These are phyloP conservation scores for Adansonia digitata DNA, from an alignment of 345 rosid genomes.

Conservation along the genomic window DNA sequence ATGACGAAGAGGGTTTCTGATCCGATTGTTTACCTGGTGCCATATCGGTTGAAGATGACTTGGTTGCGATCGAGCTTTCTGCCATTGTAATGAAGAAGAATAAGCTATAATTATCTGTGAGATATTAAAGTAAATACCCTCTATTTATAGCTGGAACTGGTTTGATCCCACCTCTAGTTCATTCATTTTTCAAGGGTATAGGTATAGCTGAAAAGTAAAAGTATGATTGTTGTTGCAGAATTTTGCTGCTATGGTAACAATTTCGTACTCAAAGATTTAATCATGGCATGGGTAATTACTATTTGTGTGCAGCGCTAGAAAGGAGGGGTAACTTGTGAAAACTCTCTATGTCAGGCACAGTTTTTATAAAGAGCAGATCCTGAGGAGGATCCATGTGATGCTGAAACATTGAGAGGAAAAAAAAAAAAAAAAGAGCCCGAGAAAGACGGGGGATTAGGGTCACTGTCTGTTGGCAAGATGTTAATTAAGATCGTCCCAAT, in stretches of 20 bases:
- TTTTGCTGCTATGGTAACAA: slow-evolving; percentile 3
- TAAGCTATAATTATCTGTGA: not conserved
- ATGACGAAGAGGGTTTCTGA: slow-evolving; percentile 19
- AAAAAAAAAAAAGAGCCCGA: slow-evolving; percentile 18
- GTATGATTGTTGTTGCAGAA: not conserved
- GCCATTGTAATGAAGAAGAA: slow-evolving; percentile 6
- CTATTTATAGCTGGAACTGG: slow-evolving; percentile 6
- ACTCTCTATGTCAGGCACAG: not conserved
- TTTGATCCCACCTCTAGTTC: not conserved
- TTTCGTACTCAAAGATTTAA: not conserved
- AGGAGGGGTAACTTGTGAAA: not conserved
- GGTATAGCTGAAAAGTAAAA: not conserved
- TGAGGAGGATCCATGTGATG: slow-evolving; percentile 1
- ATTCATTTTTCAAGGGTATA: not conserved
- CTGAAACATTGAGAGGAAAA: slow-evolving; percentile 16
- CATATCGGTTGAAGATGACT: not conserved
- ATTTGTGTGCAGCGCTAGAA: not conserved
- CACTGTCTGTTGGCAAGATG: slow-evolving; percentile 1
- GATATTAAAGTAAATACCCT: not conserved
- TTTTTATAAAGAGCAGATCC: not conserved
- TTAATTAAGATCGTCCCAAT: not conserved
- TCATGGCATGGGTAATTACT: not conserved
- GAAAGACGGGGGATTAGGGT: slow-evolving; percentile 12
- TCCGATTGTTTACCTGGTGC: slow-evolving; percentile 13
- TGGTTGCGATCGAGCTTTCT: slow-evolving; percentile 19